phyloP scores from a whole-genome alignment of 1,139 yeast genomes.

The Candida sp. region DNA sequence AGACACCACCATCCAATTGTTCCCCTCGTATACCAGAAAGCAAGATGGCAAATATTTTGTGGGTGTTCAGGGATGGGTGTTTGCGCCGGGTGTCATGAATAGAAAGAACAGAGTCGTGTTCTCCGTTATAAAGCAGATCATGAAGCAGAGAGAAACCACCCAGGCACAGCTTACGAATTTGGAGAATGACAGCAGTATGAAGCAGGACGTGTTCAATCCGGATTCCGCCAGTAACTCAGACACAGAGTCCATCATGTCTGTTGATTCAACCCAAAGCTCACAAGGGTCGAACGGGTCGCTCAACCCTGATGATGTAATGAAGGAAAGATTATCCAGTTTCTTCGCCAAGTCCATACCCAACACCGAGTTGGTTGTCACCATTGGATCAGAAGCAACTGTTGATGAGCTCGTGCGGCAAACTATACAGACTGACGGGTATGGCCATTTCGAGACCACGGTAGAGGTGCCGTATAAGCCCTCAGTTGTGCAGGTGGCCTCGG shows the following conservation, averaged over 20 bases:
- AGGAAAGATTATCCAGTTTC: slow-evolving; percentile 61
- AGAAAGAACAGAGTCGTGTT: slow-evolving; percentile 73
- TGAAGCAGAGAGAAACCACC: slow-evolving; percentile 36
- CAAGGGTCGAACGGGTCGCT: slow-evolving; percentile 7
- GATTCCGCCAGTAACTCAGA: slow-evolving; percentile 16
- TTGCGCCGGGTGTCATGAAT: slow-evolving; percentile 70
- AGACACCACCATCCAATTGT: slow-evolving; percentile 45
- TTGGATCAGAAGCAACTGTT: slow-evolving; percentile 47
- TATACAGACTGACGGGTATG: slow-evolving; percentile 58
- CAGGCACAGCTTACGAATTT: slow-evolving; percentile 32
- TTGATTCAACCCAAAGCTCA: slow-evolving; percentile 9
- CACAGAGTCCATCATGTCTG: slow-evolving; percentile 20
- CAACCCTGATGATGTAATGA: slow-evolving; percentile 42
- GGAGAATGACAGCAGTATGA: slow-evolving; percentile 30
- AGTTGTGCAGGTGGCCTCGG: slow-evolving; percentile 44
- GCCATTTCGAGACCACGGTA: slow-evolving; percentile 57
- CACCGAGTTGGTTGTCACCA: slow-evolving; percentile 52
- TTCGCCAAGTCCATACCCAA: slow-evolving; percentile 61
- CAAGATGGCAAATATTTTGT: slow-evolving; percentile 48
- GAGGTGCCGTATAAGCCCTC: slow-evolving; percentile 60
- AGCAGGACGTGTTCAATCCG: slow-evolving; percentile 29
- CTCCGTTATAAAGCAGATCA: slow-evolving; percentile 72
- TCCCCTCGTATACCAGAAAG: slow-evolving; percentile 67
- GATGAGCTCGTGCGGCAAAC: slow-evolving; percentile 24
- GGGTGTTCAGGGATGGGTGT: slow-evolving; percentile 76